These are phyloP conservation scores for Sphaerobolus stellatus DNA, from an alignment of 1,284 basidiomycete genomes.

Conservation along the genomic window DNA sequence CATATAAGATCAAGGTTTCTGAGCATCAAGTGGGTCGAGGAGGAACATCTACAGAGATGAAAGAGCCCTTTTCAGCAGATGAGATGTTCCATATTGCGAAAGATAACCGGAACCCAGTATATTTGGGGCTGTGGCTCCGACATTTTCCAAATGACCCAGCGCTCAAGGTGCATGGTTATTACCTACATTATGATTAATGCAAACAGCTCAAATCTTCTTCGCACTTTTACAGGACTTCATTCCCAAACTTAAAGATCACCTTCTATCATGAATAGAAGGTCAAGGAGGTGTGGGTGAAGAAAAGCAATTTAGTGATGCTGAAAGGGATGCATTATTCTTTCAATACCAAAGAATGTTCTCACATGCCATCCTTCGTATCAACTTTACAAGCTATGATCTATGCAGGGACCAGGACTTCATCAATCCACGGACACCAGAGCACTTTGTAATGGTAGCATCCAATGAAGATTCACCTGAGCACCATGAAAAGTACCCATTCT, in stretches of 20 bases:
- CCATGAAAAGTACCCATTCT: slow-evolving; percentile 25
- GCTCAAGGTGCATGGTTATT: slow-evolving; percentile 19
- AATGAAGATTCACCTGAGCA: slow-evolving; percentile 15
- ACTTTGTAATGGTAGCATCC: slow-evolving; percentile 24
- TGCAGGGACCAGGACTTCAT: slow-evolving; percentile 32
- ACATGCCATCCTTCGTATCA: slow-evolving; percentile 23
- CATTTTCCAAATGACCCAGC: slow-evolving; percentile 20
- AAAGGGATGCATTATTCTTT: background rate
- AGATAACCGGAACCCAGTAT: background rate
- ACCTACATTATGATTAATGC: background rate
- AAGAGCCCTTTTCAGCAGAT: slow-evolving; percentile 18
- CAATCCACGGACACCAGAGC: slow-evolving; percentile 20
- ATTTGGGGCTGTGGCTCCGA: slow-evolving; percentile 18
- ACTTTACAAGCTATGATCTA: slow-evolving; percentile 48
- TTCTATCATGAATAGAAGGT: slow-evolving; percentile 14
- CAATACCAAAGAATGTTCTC: slow-evolving; percentile 23
- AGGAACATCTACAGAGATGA: slow-evolving; percentile 18
- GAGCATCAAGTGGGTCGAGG: slow-evolving; percentile 10
- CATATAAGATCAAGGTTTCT: slow-evolving; percentile 1
- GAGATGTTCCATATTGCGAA: background rate
- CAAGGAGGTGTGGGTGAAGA: background rate
- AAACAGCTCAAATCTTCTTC: background rate
- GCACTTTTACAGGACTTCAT: slow-evolving; percentile 28
- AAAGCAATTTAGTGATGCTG: background rate
- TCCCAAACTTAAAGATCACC: slow-evolving; percentile 19